Evolutionary conservation across 2,329 filamentous ascomycete genomes (phyloP).

Genomic region (Dothidotthia symphoricarpi): DNA sequence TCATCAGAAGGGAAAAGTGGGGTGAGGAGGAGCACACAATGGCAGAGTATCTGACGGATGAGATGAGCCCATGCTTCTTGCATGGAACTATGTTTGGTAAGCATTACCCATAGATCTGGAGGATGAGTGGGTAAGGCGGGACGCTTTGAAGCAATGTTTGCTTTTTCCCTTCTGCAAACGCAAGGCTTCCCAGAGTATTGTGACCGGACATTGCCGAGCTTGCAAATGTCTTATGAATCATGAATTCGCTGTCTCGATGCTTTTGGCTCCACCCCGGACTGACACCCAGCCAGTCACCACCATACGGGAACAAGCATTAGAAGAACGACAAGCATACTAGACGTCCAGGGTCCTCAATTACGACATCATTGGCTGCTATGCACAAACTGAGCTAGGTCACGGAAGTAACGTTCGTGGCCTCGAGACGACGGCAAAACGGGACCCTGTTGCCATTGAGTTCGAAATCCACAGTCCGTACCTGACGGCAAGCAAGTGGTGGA

Average conservation of each 20-base stretch:
- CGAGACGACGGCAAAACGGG: constrained; percentile 51
- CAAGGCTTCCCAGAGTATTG: too few relatives aligned
- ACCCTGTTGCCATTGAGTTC: constrained; percentile 48
- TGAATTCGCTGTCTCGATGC: background rate
- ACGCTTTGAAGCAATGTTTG: too few relatives aligned
- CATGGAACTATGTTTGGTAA: constrained; percentile 53
- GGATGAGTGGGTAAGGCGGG: too few relatives aligned
- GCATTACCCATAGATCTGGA: background rate
- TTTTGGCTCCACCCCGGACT: too few relatives aligned
- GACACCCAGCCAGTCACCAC: constrained; percentile 39
- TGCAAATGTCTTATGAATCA: too few relatives aligned
- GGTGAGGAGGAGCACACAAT: constrained; percentile 52
- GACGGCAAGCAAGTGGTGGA: constrained; percentile 58
- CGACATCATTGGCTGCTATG: constrained; percentile 54
- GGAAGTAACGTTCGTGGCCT: constrained; percentile 54
- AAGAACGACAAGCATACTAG: constrained; percentile 51
- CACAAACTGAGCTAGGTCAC: constrained; percentile 54
- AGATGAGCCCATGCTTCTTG: constrained; percentile 54
- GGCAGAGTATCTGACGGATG: constrained; percentile 54
- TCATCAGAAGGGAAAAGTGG: constrained; percentile 50
- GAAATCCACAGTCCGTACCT: constrained; percentile 53
- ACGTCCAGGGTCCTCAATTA: constrained; percentile 50
- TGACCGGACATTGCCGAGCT: too few relatives aligned
- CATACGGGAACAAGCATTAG: constrained; percentile 51
- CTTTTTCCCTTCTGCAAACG: background rate